Evolutionary conservation across 441 rosid species (phyloP), one percentile per base, ranked within the genome.

Genomic region (Pelargonium citronellum): DNA sequence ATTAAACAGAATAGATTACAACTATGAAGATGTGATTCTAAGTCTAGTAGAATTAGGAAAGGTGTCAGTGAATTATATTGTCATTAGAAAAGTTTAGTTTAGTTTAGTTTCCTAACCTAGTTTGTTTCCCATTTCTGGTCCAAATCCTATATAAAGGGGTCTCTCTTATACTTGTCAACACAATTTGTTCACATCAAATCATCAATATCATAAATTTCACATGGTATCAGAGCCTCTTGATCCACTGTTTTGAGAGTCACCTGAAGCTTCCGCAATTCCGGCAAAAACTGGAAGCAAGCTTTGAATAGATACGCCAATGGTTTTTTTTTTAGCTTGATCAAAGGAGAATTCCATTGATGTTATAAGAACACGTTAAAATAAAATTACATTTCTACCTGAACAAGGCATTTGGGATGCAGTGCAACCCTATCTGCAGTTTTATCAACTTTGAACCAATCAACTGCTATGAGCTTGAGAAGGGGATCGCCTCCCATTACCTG

Each of bases 401-500:
- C 58, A 51, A 92, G 78, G 84, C 90, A 84, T 77, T 76, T 86
- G 11, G 98, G 94, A 86, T 91, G 97, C 77, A 89, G 71, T 53
- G 97, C 87, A 73, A 95, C 75, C 75, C 73, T 82, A 67, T 89
- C 97, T 20, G 82, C 68, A 20, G 89, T 77, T 75, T 80, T 83
- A 67, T 95, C 97, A 73, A 90, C 90, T 82, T 85, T 91, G 43
- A 92, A 79, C 99, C 99, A 95, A 75, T 95, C 98, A 68, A 92
- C 96, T 44, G 91, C 90, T 74, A 95, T 81, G 66, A 95, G 95
- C 78, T 85, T 84, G 71, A 95, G 97, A 81, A 95, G 94, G 24
- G 99, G 96, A 71, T 91, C 89, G 43, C 94, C 94, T 51, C 58
- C 58, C 58, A 51, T 15, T 51, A 51, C 17, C 58, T 51, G 58